Base-by-base conservation (phyloP, 2,329 filamentous ascomycete species). In the Fusarium sp. region DNA sequence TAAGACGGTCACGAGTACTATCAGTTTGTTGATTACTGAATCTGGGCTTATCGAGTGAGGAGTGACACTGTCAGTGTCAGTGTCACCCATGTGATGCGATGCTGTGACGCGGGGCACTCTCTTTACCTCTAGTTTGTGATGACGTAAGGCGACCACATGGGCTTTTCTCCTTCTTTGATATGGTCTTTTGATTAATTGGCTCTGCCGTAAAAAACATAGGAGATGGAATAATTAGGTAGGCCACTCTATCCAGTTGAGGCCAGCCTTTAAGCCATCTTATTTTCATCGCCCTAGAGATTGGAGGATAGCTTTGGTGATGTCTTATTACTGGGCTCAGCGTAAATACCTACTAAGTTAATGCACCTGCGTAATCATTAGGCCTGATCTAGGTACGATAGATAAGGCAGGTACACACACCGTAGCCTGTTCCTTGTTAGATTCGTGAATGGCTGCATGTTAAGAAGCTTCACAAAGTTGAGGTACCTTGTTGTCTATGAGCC, bases 111-210 rank as follows among this genome's bases (percentile, higher is more conserved):
- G 59, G 68, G 68, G 65, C 59, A 58, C 30, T 52, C 44, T 15
- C 18, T 44, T 44, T 25, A 25, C 41, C 41, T 44, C 22, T 41
- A 41, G 15, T 34, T 34, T 30, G 45, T 46, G 68, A 71, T 71
- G 69, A 71, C 69, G 65, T 71, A 72, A 72, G 65, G 57, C 54
- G 52, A 55, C 65, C 65, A 67, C 62, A 67, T 72, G 67, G 38
- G 16, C 56, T 49, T 27, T 25, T 43, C 25, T 46, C 24, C 11
- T 66, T 58, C n/a, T 51, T 53, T 48, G 15, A 51, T 53, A 22
- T 44, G 13, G 29, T 8, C 9, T 12, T 38, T 51, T 5, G 10
- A 15, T 32, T 40, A 15, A 63, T 63, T 63, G 25, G 25, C 8
- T 62, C 25, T 29, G 6, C 25, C 45, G 45, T 30, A 29, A 29